A percentile compares a stretch with the other conserved stretches of the same genome.
Conservation (phyloP, 306 rosid species). For the Mucuna pruriens region DNA sequence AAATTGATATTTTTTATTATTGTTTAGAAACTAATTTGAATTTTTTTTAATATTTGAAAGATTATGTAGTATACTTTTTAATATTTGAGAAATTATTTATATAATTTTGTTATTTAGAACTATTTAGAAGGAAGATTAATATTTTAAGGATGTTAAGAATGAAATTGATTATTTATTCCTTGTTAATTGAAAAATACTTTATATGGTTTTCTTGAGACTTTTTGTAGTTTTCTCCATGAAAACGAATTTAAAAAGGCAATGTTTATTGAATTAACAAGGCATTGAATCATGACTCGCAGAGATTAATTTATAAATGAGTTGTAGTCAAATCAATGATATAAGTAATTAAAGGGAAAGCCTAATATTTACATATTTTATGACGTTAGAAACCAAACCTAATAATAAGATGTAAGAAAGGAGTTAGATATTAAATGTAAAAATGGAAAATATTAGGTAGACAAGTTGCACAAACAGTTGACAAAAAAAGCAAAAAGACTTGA, state of each 20-base stretch:
- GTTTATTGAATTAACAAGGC: not conserved
- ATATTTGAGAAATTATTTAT: too few species aligned
- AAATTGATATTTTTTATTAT: too few species aligned
- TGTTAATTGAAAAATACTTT: not conserved
- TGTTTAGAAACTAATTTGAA: too few species aligned
- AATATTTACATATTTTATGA: too few species aligned
- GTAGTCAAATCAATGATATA: not conserved
- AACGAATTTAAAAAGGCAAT: not conserved
- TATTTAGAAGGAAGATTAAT: too few species aligned
- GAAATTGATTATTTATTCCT: too few species aligned
- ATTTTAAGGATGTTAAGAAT: too few species aligned
- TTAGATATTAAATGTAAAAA: not conserved
- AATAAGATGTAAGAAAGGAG: not conserved
- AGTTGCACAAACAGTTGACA: not conserved
- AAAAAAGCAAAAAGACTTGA: not conserved
- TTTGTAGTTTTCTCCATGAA: not conserved
- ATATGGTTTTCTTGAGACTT: not conserved
- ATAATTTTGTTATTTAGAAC: too few species aligned
- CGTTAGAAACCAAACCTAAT: not conserved
- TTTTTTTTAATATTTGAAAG: too few species aligned
- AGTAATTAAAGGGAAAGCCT: too few species aligned
- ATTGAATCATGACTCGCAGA: not conserved
- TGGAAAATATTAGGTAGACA: not conserved
- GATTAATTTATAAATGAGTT: not conserved
- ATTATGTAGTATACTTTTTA: too few species aligned